These are phyloP conservation scores for Ogataea haglerorum DNA, from an alignment of 805 yeast genomes.

Conservation along the genomic window DNA sequence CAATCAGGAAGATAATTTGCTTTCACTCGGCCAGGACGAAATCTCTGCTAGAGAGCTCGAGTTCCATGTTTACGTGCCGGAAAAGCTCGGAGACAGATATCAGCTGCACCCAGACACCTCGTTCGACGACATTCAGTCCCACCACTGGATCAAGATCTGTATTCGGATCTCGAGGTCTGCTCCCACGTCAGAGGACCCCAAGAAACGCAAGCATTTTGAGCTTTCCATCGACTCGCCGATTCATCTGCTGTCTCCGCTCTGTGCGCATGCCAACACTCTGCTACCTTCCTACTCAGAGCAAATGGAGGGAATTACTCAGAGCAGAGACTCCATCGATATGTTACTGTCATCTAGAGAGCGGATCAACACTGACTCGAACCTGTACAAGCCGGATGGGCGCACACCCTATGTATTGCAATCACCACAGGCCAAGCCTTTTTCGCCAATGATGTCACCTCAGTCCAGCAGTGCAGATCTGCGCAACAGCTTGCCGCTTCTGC, in stretches of 20 bases:
- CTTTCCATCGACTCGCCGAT: constrained; percentile 94
- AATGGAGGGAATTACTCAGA: constrained; percentile 12
- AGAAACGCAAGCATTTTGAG: constrained; percentile 85
- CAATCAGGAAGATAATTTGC: constrained; percentile 44
- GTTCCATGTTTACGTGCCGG: constrained; percentile 83
- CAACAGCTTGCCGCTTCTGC: constrained; percentile 6
- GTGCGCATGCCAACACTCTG: constrained; percentile 77
- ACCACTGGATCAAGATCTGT: constrained; percentile 94
- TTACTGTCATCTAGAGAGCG: constrained; percentile 27
- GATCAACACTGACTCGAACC: constrained; percentile 38
- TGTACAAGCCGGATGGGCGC: constrained; percentile 51
- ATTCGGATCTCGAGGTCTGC: constrained; percentile 71
- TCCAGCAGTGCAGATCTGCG: constrained; percentile 29
- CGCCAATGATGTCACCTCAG: constrained; percentile 40
- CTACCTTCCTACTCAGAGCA: constrained; percentile 61
- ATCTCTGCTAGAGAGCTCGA: constrained; percentile 76
- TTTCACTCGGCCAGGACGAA: constrained; percentile 44
- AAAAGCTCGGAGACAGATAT: constrained; percentile 51
- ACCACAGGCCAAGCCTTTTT: constrained; percentile 63
- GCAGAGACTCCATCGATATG: constrained; percentile 21
- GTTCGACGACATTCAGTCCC: constrained; percentile 73
- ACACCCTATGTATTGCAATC: constrained; percentile 47
- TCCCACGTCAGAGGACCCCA: constrained; percentile 39
- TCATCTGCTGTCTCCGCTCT: constrained; percentile 69
- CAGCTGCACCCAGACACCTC: constrained; percentile 84